These are phyloP conservation scores for Agrocybe praecox DNA, from an alignment of 768 basidiomycete genomes.

Conservation along the genomic window DNA sequence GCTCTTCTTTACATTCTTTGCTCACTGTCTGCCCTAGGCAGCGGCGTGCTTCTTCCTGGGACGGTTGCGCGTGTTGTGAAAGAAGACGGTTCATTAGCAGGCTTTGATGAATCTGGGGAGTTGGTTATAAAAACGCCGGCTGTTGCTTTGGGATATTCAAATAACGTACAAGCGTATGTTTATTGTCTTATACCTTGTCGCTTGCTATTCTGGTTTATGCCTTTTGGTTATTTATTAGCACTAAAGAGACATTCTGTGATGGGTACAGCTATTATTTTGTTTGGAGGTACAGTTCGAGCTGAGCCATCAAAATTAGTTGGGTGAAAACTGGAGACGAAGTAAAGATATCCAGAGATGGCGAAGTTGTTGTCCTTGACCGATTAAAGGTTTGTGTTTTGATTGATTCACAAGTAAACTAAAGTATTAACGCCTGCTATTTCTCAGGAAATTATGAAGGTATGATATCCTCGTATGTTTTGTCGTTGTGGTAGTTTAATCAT, in stretches of 20 bases:
- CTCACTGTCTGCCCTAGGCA: slow-evolving; percentile 30
- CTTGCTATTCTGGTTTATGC: background rate
- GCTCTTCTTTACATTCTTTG: too few relatives aligned
- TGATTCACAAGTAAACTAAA: background rate
- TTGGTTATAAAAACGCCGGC: slow-evolving; percentile 57
- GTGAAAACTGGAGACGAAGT: slow-evolving; percentile 71
- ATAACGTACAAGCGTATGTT: slow-evolving; percentile 63
- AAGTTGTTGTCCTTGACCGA: slow-evolving; percentile 64
- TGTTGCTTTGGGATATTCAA: slow-evolving; percentile 56
- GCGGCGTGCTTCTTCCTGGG: slow-evolving; percentile 60
- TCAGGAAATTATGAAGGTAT: slow-evolving; percentile 50
- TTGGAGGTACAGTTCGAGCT: slow-evolving; percentile 3
- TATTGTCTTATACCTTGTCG: background rate
- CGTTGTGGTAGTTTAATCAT: slow-evolving; percentile 1
- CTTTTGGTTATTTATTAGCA: slow-evolving; percentile 43
- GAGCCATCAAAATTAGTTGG: slow-evolving; percentile 47
- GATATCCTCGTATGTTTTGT: too few relatives aligned
- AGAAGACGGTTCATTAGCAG: slow-evolving; percentile 55
- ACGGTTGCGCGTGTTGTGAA: slow-evolving; percentile 57
- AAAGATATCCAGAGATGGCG: slow-evolving; percentile 50
- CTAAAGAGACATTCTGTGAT: slow-evolving; percentile 67
- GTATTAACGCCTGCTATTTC: background rate
- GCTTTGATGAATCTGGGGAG: slow-evolving; percentile 62
- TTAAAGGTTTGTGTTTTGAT: slow-evolving; percentile 46
- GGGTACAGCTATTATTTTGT: slow-evolving; percentile 48